A percentile compares a stretch with the other conserved stretches of the same genome.
Conservation (phyloP, 1,284 basidiomycete species). For the Volvariella surrecta region DNA sequence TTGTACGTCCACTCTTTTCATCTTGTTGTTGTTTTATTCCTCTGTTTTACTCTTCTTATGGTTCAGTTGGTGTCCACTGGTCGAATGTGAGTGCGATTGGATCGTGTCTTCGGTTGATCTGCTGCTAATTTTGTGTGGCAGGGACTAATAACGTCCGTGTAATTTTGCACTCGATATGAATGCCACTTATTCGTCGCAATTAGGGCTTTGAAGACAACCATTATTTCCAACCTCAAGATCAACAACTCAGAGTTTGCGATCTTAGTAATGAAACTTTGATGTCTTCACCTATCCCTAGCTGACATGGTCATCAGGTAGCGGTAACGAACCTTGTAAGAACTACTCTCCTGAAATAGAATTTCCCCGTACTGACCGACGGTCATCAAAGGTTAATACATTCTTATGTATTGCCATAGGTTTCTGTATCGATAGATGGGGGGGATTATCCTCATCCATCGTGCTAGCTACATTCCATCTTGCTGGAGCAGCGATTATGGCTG, state of each 20-base stretch:
- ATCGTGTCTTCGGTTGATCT: too few relatives aligned
- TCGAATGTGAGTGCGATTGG: constrained; percentile 26
- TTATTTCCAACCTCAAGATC: constrained; percentile 32
- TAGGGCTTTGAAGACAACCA: constrained; percentile 34
- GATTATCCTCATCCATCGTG: constrained; percentile 27
- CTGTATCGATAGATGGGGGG: constrained; percentile 36
- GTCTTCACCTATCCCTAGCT: too few relatives aligned
- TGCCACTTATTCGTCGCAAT: background rate
- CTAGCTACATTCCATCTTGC: background rate
- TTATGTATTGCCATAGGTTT: constrained; percentile 33
- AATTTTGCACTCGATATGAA: background rate
- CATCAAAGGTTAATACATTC: constrained; percentile 31
- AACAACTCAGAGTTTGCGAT: constrained; percentile 39
- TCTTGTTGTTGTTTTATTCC: background rate
- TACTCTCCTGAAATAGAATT: background rate
- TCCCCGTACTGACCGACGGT: background rate
- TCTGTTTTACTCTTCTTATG: constrained; percentile 3
- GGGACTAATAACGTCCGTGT: background rate
- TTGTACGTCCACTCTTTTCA: constrained; percentile 17
- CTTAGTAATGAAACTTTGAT: constrained; percentile 17
- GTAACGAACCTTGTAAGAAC: constrained; percentile 31
- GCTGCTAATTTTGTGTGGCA: background rate
- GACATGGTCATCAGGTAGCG: constrained; percentile 16
- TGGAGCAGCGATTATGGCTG: constrained; percentile 25
- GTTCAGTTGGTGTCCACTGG: constrained; percentile 36